Evolutionary conservation across 2,329 filamentous ascomycete genomes (phyloP).

Genomic region (Zarea fungicola): DNA sequence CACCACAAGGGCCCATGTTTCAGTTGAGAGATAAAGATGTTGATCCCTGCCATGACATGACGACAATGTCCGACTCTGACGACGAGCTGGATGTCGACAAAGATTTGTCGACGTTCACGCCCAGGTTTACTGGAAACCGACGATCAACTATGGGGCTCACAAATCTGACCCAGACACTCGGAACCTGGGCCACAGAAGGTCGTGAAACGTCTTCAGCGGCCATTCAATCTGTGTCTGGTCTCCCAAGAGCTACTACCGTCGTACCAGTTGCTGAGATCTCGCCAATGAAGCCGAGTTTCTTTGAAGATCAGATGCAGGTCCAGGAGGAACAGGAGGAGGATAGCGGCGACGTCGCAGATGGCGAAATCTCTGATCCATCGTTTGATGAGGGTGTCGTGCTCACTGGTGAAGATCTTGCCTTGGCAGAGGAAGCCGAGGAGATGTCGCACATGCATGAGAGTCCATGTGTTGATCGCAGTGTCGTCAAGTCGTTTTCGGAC

Average conservation of each 20-base stretch:
- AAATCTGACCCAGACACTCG: slow-evolving; percentile 56
- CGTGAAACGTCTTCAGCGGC: slow-evolving; percentile 34
- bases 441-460: slow-evolving; percentile 38
- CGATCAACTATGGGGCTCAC: slow-evolving; percentile 50
- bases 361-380: slow-evolving; percentile 24
- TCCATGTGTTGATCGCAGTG: neutral
- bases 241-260: slow-evolving; percentile 1
- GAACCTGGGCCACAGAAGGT: slow-evolving; percentile 57
- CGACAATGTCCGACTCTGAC: slow-evolving; percentile 46
- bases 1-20: slow-evolving; percentile 21
- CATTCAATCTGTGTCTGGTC: neutral
- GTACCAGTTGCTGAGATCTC: slow-evolving; percentile 27
- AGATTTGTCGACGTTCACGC: slow-evolving; percentile 35
- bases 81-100: slow-evolving; percentile 38
- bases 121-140: slow-evolving; percentile 30
- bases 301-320: slow-evolving; percentile 55
- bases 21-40: slow-evolving; percentile 45
- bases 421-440: slow-evolving; percentile 54
- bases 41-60: slow-evolving; percentile 35
- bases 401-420: slow-evolving; percentile 45
- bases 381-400: slow-evolving; percentile 54
- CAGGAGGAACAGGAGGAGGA: slow-evolving; percentile 17
- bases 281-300: slow-evolving; percentile 46
- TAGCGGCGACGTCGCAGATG: slow-evolving; percentile 21
- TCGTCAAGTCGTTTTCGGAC: slow-evolving; percentile 35